Conservation (phyloP, 768 basidiomycete species). For the Tulasnella sp. region DNA sequence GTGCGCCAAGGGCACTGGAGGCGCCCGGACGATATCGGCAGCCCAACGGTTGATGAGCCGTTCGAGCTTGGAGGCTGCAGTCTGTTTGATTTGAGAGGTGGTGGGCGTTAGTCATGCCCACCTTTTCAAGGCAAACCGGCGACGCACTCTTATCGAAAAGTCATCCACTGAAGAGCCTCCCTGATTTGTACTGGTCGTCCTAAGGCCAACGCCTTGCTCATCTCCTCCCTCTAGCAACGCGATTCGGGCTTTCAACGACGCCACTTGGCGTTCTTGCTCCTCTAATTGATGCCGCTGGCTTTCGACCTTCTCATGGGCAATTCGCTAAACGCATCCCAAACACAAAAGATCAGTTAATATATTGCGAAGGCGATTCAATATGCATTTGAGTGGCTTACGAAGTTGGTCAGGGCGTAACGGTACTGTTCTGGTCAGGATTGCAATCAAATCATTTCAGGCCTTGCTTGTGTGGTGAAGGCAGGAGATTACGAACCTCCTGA, state of each 20-base stretch:
- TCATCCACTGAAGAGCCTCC: conserved; percentile 67
- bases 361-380: background rate
- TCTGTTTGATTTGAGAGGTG: conserved; percentile 34
- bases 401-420: conserved; percentile 66
- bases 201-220: conserved; percentile 28
- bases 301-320: conserved; percentile 83
- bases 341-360: conserved; percentile 39
- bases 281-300: conserved; percentile 67
- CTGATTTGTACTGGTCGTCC: conserved; percentile 23
- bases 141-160: conserved; percentile 70
- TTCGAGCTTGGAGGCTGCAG: conserved; percentile 70
- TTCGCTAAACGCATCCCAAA: conserved; percentile 37
- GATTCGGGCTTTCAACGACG: conserved; percentile 57
- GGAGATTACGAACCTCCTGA: conserved; percentile 5
- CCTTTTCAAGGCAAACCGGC: background rate
- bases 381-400: conserved; percentile 40
- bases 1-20: conserved; percentile 40
- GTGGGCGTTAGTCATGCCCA: background rate
- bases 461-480: background rate
- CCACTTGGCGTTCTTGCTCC: conserved; percentile 76
- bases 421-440: conserved; percentile 15
- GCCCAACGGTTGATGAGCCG: conserved; percentile 82
- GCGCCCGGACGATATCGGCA: conserved; percentile 53
- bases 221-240: conserved; percentile 58
- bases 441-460: background rate